These are phyloP conservation scores for Tetracladium marchalianum DNA, from an alignment of 495 filamentous ascomycete genomes.

Conservation along the genomic window DNA sequence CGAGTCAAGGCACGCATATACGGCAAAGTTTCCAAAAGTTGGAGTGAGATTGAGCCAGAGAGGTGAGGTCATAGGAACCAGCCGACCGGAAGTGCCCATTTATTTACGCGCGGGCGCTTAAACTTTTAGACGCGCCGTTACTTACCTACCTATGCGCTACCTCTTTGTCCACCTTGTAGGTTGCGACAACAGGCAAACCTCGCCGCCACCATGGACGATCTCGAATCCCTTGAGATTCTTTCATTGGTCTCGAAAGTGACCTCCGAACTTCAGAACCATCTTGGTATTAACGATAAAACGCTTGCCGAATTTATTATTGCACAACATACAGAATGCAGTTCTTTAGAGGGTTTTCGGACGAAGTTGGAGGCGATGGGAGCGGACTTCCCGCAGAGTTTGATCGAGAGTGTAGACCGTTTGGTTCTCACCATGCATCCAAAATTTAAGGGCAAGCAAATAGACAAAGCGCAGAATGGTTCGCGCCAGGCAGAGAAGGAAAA, in stretches of 20 bases:
- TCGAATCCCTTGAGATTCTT: slow-evolving; percentile 81
- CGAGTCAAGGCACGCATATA: too few species aligned
- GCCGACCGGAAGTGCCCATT: too few species aligned
- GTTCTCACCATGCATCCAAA: slow-evolving; percentile 86
- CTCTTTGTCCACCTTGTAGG: too few species aligned
- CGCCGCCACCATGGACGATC: slow-evolving; percentile 64
- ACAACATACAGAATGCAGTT: slow-evolving; percentile 67
- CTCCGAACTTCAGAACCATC: slow-evolving; percentile 85
- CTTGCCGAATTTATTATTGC: slow-evolving; percentile 92
- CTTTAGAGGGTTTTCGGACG: slow-evolving; percentile 58
- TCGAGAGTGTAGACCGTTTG: slow-evolving; percentile 84
- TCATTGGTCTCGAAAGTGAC: slow-evolving; percentile 93
- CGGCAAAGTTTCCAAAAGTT: too few species aligned
- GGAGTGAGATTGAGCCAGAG: too few species aligned
- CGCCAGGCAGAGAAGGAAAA: slow-evolving; percentile 52
- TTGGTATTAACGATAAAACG: slow-evolving; percentile 88
- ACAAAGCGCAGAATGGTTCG: slow-evolving; percentile 27
- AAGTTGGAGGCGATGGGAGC: slow-evolving; percentile 65
- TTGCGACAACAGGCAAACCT: too few species aligned
- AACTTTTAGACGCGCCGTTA: too few species aligned
- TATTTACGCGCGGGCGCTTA: too few species aligned
- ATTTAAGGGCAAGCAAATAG: slow-evolving; percentile 42
- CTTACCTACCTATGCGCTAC: too few species aligned
- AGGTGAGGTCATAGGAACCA: too few species aligned
- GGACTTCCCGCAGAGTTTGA: slow-evolving; percentile 80